These are phyloP conservation scores for Fusarium napiforme DNA, from an alignment of 2,329 filamentous ascomycete species.

Conservation along the genomic window DNA sequence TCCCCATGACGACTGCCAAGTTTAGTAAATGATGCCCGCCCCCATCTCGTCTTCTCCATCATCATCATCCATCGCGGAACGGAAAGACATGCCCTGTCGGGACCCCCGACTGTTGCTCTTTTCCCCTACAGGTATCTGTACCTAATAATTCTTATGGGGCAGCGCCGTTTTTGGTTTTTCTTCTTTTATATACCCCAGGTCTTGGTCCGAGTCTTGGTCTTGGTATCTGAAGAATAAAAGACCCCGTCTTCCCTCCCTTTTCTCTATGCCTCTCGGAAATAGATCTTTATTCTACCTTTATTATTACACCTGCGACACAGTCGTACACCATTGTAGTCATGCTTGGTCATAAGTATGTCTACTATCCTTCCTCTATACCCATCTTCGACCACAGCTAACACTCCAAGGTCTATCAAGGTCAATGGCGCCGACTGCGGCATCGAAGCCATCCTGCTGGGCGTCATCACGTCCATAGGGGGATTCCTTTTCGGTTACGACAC, in stretches of 20 bases:
- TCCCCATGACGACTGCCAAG: slow-evolving; percentile 48
- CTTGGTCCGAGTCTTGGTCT: not conserved
- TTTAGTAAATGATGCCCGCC: slow-evolving; percentile 21
- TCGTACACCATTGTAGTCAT: slow-evolving; percentile 25
- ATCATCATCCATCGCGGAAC: slow-evolving; percentile 3
- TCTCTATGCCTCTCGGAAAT: slow-evolving; percentile 1
- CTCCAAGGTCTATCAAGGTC: slow-evolving; percentile 52
- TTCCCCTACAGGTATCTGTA: not conserved
- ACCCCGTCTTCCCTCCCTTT: slow-evolving; percentile 28
- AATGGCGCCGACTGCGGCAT: slow-evolving; percentile 56
- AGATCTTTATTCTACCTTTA: slow-evolving; percentile 19
- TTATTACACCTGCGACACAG: slow-evolving; percentile 18
- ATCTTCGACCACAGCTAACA: not conserved
- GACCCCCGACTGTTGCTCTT: slow-evolving; percentile 16
- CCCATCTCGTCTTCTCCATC: slow-evolving; percentile 11
- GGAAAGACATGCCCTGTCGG: slow-evolving; percentile 16
- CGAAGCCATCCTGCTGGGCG: slow-evolving; percentile 57
- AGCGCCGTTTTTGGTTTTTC: slow-evolving; percentile 4
- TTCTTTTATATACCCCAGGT: slow-evolving; percentile 7
- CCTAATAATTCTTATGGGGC: not conserved
- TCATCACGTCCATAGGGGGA: slow-evolving; percentile 67
- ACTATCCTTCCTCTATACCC: not conserved
- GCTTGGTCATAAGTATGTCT: slow-evolving; percentile 40
- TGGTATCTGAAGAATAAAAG: slow-evolving; percentile 29
- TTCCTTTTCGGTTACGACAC: slow-evolving; percentile 74